Evolutionary conservation across 768 basidiomycete genomes (phyloP), one percentile per base, ranked within the genome.

Genomic region (Boletus rex-veris): DNA sequence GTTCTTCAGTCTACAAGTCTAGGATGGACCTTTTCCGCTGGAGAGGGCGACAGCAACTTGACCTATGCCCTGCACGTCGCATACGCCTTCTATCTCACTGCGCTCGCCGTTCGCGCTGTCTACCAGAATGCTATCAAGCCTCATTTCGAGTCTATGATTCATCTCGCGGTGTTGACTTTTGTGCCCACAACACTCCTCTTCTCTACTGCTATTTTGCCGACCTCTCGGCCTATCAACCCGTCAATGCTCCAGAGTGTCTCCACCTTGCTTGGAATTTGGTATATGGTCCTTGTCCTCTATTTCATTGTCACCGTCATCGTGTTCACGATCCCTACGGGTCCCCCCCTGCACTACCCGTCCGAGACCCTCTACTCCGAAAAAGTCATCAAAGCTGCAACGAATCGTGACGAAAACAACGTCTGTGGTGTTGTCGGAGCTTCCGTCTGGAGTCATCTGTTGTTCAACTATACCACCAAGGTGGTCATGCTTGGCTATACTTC

Each of bases 401-500:
- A 85, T 53, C 69, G 68, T n/a, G 79, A 80, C n/a, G 70, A 78
- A 37, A 79, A 86, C 55, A 96, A 95, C 61, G 90, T 95, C 16
- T 85, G 82, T 45, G 88, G 87, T 40, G 31, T 53, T 35, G 53
- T 63, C 78, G 85, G 77, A 52, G 77, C 83, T 21, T 73, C 75
- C 3, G 70, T 79, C 19, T 71, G 64, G 60, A 50, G 48, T 38
- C 58, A 75, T 47, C 70, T 97, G 6, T 71, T 93, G n/a, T 97
- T 97, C 70, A 84, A 84, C 15, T 94, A 92, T 67, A 91, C 88
- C 36, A 94, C 92, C 1, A 85, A 87, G 55, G 90, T 97, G 14
- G 83, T 95, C 51, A 84, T 85, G 81, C 83, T 93, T 39, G 93
- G 92, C 3, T 83, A 91, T 70, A 77, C 75, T 3, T 77, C 86